Conservation (phyloP, 1,284 basidiomycete genomes). For the Xerocomus nothofagi region DNA sequence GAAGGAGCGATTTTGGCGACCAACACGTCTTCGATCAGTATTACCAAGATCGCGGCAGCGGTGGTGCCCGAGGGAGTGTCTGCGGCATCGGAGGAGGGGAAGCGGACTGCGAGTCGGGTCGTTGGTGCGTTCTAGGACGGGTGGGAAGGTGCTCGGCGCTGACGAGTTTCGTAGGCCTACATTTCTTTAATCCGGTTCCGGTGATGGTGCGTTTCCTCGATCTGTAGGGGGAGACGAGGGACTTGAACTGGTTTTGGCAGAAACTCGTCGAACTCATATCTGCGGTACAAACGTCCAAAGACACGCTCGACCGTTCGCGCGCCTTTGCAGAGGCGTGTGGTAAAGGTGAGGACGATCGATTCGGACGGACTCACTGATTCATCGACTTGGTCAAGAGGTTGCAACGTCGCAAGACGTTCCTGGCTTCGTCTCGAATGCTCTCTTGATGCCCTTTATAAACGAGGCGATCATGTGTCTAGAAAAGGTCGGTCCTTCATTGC, state of each 20-base stretch:
- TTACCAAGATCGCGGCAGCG: conserved; percentile 89
- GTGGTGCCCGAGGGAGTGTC: conserved; percentile 59
- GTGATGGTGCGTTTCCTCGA: conserved; percentile 70
- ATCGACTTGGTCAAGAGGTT: conserved; percentile 60
- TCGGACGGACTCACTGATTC: not conserved
- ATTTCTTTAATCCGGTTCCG: conserved; percentile 96
- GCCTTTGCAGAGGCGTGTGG: conserved; percentile 87
- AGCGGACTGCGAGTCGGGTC: conserved; percentile 63
- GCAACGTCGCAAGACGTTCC: conserved; percentile 88
- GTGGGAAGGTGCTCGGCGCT: not conserved
- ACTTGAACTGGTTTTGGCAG: conserved; percentile 41
- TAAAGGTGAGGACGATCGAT: conserved; percentile 58
- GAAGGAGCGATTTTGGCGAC: conserved; percentile 83
- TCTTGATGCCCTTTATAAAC: conserved; percentile 92
- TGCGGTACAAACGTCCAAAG: conserved; percentile 83
- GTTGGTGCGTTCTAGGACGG: conserved; percentile 52
- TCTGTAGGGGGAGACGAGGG: too few species aligned
- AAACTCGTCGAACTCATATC: conserved; percentile 92
- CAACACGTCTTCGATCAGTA: conserved; percentile 93
- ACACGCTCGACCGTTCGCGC: conserved; percentile 76
- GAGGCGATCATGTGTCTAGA: conserved; percentile 93
- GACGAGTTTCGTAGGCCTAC: conserved; percentile 56
- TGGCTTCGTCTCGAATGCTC: conserved; percentile 85
- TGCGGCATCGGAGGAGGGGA: conserved; percentile 62
- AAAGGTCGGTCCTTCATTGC: conserved; percentile 47